Conservation (phyloP, 2,329 filamentous ascomycete species). For the Fusarium vanettenii region DNA sequence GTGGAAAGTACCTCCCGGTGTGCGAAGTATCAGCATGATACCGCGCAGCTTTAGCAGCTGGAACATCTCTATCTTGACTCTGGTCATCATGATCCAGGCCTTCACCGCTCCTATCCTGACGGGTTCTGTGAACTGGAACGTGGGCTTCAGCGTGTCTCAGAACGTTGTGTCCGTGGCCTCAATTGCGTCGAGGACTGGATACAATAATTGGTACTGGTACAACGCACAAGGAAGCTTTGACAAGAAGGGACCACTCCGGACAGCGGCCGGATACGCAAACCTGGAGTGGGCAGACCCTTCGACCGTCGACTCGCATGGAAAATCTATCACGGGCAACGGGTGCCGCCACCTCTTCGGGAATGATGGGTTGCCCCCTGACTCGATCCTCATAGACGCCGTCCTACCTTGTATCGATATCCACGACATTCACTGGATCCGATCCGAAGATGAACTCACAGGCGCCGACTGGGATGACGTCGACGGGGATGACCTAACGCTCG, state of each 20-base stretch:
- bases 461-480: neutral
- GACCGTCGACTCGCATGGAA: neutral
- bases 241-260: neutral
- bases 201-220: neutral
- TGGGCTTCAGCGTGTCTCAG: neutral
- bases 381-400: neutral
- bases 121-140: neutral
- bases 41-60: neutral
- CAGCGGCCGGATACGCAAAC: neutral
- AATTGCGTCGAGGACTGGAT: neutral
- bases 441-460: neutral
- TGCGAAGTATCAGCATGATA: neutral
- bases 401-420: neutral
- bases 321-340: neutral
- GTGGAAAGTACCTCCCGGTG: neutral
- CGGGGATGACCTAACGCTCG: neutral
- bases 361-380: neutral
- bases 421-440: neutral
- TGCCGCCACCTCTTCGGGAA: neutral
- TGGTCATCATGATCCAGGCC: neutral
- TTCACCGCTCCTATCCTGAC: neutral
- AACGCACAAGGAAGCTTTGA: neutral
- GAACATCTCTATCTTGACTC: neutral
- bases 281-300: neutral
- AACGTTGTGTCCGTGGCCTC: neutral